Conservation (phyloP, 306 rosid genomes). For the Acacia acuminata region DNA sequence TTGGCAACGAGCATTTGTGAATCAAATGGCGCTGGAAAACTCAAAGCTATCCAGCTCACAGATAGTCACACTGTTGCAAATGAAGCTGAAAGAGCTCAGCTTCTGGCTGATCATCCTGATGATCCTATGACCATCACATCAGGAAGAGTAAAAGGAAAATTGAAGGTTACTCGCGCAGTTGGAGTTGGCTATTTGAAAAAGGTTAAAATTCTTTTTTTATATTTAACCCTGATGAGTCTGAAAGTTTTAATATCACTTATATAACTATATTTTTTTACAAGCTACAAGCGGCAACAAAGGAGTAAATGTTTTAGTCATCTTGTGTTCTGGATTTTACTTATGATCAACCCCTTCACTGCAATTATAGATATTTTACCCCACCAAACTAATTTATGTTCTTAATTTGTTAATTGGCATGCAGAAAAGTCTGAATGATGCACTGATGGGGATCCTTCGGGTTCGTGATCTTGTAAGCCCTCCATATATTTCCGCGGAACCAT, state of each 20-base stretch:
- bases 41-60: constrained; percentile 82
- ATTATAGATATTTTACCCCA: constrained; percentile 2
- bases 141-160: constrained; percentile 93
- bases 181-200: constrained; percentile 99
- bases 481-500: constrained; percentile 81
- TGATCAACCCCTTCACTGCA: background rate
- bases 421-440: constrained; percentile 89
- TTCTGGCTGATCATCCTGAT: constrained; percentile 77
- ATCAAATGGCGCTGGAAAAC: constrained; percentile 41
- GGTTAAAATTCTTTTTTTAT: constrained; percentile 44
- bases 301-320: background rate
- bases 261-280: background rate
- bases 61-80: constrained; percentile 86
- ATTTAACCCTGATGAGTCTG: constrained; percentile 1
- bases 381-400: constrained; percentile 1
- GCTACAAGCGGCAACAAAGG: background rate
- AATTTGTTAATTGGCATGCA: constrained; percentile 38
- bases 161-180: constrained; percentile 94
- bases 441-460: constrained; percentile 97
- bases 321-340: background rate
- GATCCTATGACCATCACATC: constrained; percentile 63
- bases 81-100: constrained; percentile 66
- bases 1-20: constrained; percentile 58
- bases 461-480: constrained; percentile 91
- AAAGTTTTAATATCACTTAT: background rate